These are phyloP conservation scores for Glaciozyma martinii DNA, from an alignment of 768 basidiomycete genomes.

Conservation along the genomic window DNA sequence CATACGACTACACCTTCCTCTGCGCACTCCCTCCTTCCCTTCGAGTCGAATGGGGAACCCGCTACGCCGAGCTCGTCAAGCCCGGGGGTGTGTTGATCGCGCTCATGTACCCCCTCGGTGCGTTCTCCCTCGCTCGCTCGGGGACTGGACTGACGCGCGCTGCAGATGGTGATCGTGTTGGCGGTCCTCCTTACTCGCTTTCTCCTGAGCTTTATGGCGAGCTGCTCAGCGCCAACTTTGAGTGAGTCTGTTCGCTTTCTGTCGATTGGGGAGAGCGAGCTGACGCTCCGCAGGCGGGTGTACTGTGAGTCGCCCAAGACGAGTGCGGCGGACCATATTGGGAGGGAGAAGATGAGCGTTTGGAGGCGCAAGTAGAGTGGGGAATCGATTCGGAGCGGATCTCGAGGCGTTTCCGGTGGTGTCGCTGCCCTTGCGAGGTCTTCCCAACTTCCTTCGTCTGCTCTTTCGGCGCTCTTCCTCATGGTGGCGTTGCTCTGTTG, in stretches of 20 bases:
- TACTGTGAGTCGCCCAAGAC: conserved; percentile 14
- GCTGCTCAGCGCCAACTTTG: conserved; percentile 42
- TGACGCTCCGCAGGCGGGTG: background rate
- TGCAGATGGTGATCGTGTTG: conserved; percentile 41
- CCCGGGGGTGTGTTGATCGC: conserved; percentile 58
- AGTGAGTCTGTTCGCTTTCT: conserved; percentile 2
- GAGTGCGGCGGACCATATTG: conserved; percentile 11
- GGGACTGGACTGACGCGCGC: background rate
- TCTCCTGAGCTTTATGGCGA: conserved; percentile 52
- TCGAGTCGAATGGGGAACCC: conserved; percentile 51
- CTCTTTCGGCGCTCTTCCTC: too few relatives aligned
- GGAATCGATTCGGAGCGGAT: too few relatives aligned
- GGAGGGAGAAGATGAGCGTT: conserved; percentile 21
- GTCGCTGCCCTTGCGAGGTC: too few relatives aligned
- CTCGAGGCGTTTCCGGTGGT: too few relatives aligned
- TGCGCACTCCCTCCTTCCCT: conserved; percentile 56
- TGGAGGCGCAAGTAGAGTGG: conserved; percentile 14
- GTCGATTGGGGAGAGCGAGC: rapidly evolving
- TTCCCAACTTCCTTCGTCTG: too few relatives aligned
- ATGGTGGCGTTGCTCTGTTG: too few relatives aligned
- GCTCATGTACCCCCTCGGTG: conserved; percentile 50
- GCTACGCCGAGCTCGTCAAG: conserved; percentile 52
- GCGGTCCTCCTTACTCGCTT: conserved; percentile 58
- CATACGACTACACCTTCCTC: conserved; percentile 71
- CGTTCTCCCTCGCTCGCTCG: background rate